Percentiles rank a stretch among this genome's conserved stretches.
These are phyloP conservation scores for Microcyclospora pomicola DNA, from an alignment of 2,329 filamentous ascomycete species.

Conservation along the genomic window DNA sequence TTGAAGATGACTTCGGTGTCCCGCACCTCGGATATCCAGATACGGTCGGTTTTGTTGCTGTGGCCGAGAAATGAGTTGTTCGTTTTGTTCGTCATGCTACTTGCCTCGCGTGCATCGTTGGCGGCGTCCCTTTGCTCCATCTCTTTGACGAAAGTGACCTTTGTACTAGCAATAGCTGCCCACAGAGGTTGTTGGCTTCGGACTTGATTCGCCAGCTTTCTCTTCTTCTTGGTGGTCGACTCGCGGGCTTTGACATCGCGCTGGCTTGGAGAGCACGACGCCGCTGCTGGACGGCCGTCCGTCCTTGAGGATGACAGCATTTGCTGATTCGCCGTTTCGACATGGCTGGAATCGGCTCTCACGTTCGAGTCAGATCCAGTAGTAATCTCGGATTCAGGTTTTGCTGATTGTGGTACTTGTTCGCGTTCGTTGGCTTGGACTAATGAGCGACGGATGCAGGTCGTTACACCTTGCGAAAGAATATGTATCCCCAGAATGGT, in stretches of 20 bases:
- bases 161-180: conserved; percentile 88
- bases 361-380: conserved; percentile 15
- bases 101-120: conserved; percentile 58
- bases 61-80: conserved; percentile 51
- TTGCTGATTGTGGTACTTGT: conserved; percentile 15
- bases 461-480: conserved; percentile 24
- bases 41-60: conserved; percentile 43
- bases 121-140: conserved; percentile 60
- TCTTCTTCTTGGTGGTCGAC: conserved; percentile 61
- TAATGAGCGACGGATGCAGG: conserved; percentile 22
- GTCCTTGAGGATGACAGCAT: conserved; percentile 20
- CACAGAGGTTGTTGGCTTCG: conserved; percentile 83
- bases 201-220: conserved; percentile 83
- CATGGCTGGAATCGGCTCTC: not conserved
- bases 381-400: conserved; percentile 18
- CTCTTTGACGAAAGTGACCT: conserved; percentile 86
- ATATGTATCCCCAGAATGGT: conserved; percentile 24
- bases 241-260: conserved; percentile 44
- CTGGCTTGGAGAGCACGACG: conserved; percentile 30
- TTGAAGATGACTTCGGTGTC: conserved; percentile 62
- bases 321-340: conserved; percentile 8
- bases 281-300: conserved; percentile 37
- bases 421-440: conserved; percentile 23
- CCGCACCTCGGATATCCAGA: conserved; percentile 71
- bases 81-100: conserved; percentile 57